A percentile compares a stretch with the other conserved stretches of the same genome.
phyloP scores from a whole-genome alignment of 2,329 filamentous ascomycete species.

The Botrytis sinoallii region DNA sequence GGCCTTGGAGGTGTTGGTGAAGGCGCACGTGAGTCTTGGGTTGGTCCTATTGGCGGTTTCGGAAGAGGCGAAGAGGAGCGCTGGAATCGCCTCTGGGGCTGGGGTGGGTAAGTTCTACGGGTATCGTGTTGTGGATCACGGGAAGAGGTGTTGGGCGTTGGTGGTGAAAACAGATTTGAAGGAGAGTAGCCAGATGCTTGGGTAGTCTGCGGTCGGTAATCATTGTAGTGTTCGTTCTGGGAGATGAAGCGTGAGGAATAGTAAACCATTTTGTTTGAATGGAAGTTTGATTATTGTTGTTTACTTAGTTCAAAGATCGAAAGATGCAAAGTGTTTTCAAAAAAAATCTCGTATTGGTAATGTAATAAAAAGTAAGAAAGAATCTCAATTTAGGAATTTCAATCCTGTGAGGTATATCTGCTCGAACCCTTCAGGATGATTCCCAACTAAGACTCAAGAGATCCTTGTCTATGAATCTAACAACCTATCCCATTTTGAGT shows the following conservation, averaged over 20 bases:
- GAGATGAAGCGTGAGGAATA: background rate
- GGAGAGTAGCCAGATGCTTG: background rate
- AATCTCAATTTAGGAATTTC: background rate
- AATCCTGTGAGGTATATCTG: background rate
- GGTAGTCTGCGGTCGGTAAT: background rate
- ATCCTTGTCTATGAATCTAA: background rate
- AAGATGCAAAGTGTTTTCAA: background rate
- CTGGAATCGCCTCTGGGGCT: background rate
- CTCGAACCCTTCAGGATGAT: accelerated
- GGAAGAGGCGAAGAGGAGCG: background rate
- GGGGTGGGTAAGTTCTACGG: background rate
- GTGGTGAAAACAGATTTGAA: background rate
- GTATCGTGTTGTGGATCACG: background rate
- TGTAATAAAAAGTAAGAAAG: background rate
- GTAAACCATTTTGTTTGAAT: background rate
- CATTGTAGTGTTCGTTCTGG: background rate
- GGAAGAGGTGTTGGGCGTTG: accelerated
- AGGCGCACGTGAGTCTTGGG: background rate
- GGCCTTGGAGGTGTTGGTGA: background rate
- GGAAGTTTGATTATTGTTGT: background rate
- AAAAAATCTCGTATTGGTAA: background rate
- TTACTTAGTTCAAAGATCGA: background rate
- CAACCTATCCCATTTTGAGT: background rate
- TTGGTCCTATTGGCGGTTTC: background rate
- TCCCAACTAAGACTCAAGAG: background rate